Base-by-base conservation (phyloP, 2,329 filamentous ascomycete species). In the Emergomyces pasteurianus region DNA sequence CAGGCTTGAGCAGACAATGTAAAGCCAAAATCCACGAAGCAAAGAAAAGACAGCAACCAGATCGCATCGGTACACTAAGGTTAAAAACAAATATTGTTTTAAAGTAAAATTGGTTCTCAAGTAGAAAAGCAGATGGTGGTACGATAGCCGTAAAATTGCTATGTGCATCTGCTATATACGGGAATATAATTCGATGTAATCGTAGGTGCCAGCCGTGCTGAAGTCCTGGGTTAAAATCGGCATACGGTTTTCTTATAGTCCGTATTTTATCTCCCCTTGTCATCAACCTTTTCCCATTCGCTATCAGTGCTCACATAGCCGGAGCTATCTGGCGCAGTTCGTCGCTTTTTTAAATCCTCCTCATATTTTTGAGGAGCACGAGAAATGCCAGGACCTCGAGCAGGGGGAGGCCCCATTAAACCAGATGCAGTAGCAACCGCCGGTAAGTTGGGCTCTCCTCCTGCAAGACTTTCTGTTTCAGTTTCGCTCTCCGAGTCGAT, bases 201-300 rank as follows among this genome's bases (percentile, higher is more conserved):
- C n/a, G 31, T 18, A 34, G 18, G 10, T n/a, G 1, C 14, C 23
- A 7, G 28, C 38, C 40, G 43, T n/a, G 40, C 14, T 42, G 54
- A 9, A 18, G 18, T 43, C 23, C 18, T n/a, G 7, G 16, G 23
- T 36, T 36, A 21, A n/a, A 23, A 38, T 55, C 18, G n/a, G 18
- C 36, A 46, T 26, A 9, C 2, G 31, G 16, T 10, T 14, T 18
- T n/a, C 2, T 18, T 40, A 16, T 40, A 34, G 31, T 36, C 50
- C 21, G n/a, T 14, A 31, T 59, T 54, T 8, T 60, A 63, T 47
- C 62, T 76, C 78, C 85, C 84, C 62, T 80, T 83, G 73, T 88
- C 88, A 26, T 89, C 90, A 3, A 97, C 88, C 79, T 94, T 95
- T 79, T 96, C 92, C 92, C 92, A 97, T 76, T 97, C 92, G 70